Conservation (phyloP, 441 rosid species). For the Flueggea neowawraea region DNA sequence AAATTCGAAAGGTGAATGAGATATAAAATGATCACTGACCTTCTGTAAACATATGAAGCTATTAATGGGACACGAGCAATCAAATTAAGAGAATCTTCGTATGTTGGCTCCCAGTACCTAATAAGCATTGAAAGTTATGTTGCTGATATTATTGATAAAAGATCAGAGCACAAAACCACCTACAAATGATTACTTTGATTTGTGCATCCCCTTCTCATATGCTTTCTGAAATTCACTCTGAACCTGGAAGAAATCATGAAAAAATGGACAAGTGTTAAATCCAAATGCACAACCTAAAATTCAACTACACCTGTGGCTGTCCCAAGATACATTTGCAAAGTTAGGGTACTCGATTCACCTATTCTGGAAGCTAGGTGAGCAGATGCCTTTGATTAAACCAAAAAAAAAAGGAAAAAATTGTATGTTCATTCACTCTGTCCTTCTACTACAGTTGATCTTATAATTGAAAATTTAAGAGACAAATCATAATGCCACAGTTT, state of each 20-base stretch:
- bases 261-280: constrained; percentile 8
- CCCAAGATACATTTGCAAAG: too few species aligned
- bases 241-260: constrained; percentile 48
- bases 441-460: too few species aligned
- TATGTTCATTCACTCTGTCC: too few species aligned
- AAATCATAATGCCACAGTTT: too few species aligned
- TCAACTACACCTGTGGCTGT: too few species aligned
- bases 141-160: constrained; percentile 15
- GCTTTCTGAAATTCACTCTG: constrained; percentile 98
- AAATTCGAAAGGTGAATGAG: too few species aligned
- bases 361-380: too few species aligned
- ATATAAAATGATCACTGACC: constrained; percentile 44
- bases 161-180: constrained; percentile 11
- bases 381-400: too few species aligned
- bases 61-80: constrained; percentile 86
- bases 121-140: constrained; percentile 16
- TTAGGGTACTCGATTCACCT: too few species aligned
- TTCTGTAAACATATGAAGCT: constrained; percentile 85
- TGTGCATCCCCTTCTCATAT: constrained; percentile 83
- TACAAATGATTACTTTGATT: constrained; percentile 63
- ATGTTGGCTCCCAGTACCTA: constrained; percentile 98
- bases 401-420: too few species aligned
- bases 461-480: too few species aligned
- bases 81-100: constrained; percentile 86
- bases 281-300: background rate